Evolutionary conservation across 306 rosid species (phyloP), one percentile per base, ranked within the genome.

Genomic region (Quillaja saponaria): DNA sequence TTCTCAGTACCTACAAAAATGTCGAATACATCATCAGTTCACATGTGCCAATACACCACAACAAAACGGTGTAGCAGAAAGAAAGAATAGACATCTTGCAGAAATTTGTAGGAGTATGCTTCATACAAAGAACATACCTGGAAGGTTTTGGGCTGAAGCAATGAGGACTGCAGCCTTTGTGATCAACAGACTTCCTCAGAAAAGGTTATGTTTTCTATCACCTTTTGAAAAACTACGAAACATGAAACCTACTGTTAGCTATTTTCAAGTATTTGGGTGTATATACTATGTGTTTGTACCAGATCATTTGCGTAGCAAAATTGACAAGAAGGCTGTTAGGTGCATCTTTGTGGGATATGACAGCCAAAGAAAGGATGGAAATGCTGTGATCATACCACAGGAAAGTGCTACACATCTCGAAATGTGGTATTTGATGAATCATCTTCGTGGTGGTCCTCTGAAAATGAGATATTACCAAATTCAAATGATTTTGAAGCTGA

Each of bases 101-200:
- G 68, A 58, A 34, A 9, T 58, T 33, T 76, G 49, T 38, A 12
- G 21, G 5, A 31, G 73, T 37, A 38, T 41, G 34, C 13, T 52
- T 12, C 73, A 59, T 59, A 39, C 54, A 10, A 58, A 47, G 40
- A 28, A 64, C 4, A 28, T 69, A 13, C 44, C 25, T 12, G 33
- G 34, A 20, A 37, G 16, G 17, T 65, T 46, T 50, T 59, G 67
- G 46, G 69, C 68, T 8, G 38, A 68, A 34, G 15, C 64, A 34
- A 64, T 34, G 49, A 42, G 37, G 20, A 25, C 66, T 34, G 15
- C 34, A 64, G 19, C 64, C 13, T 45, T 11, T 41, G 38, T 61
- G 41, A 61, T 45, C 16, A 7, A 61, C 7, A 44, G 21, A 47
- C 42, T 61, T 28, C 42, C 44, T 10, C 44, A 61, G 45, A 1